Evolutionary conservation across 2,329 filamentous ascomycete species (phyloP).

Genomic region (Venturia effusa): DNA sequence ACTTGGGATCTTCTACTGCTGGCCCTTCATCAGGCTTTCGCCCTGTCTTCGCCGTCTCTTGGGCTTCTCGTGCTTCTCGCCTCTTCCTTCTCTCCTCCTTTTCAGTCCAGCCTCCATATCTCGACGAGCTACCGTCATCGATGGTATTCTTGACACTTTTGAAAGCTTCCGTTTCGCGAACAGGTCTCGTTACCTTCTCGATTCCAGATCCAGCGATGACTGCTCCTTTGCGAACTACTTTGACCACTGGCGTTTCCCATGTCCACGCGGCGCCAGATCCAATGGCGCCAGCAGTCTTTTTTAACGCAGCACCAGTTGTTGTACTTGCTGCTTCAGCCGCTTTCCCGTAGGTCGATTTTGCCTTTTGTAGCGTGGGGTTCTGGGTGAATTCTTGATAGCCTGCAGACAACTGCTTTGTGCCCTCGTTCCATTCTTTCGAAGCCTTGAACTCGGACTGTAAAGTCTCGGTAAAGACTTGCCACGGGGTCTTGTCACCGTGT

Average conservation of each 20-base stretch:
- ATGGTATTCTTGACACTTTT: conserved; percentile 91
- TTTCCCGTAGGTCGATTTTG: conserved; percentile 75
- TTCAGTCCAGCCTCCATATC: conserved; percentile 94
- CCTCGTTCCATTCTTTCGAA: conserved; percentile 98
- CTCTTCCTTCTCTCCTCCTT: conserved; percentile 83
- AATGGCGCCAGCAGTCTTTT: conserved; percentile 74
- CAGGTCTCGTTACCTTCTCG: conserved; percentile 89
- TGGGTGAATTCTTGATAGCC: conserved; percentile 86
- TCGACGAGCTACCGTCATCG: conserved; percentile 89
- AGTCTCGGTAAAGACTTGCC: conserved; percentile 98
- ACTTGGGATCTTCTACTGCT: conserved; percentile 79
- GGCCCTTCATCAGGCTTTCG: conserved; percentile 43
- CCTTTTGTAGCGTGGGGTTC: conserved; percentile 80
- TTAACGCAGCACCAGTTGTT: conserved; percentile 69
- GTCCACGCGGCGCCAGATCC: conserved; percentile 92
- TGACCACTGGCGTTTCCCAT: conserved; percentile 90
- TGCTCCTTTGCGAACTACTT: conserved; percentile 78
- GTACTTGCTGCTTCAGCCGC: conserved; percentile 74
- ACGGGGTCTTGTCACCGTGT: conserved; percentile 95
- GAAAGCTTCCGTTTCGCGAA: conserved; percentile 88
- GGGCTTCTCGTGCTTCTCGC: conserved; percentile 60
- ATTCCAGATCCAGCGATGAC: conserved; percentile 76
- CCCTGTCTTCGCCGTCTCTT: conserved; percentile 43
- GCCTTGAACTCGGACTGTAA: conserved; percentile 87
- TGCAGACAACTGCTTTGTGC: conserved; percentile 84